Conservation (phyloP, 2,329 filamentous ascomycete genomes). For the Claviceps cyperi region DNA sequence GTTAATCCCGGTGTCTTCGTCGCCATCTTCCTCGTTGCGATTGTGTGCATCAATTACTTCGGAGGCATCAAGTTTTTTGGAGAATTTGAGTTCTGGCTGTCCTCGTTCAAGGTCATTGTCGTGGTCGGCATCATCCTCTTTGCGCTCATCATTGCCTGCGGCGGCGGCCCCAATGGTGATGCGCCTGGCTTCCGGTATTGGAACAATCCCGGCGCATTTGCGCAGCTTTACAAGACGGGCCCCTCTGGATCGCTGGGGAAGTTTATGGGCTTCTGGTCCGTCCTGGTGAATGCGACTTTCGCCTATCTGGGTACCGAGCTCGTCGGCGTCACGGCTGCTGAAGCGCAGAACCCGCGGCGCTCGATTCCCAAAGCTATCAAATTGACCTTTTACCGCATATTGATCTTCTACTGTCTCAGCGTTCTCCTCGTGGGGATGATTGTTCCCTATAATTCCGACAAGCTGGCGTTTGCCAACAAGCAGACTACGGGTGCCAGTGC, state of each 20-base stretch:
- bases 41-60: constrained; percentile 50
- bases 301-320: constrained; percentile 67
- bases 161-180: constrained; percentile 49
- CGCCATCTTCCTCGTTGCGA: constrained; percentile 49
- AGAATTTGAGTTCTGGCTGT: constrained; percentile 48
- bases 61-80: constrained; percentile 51
- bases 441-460: constrained; percentile 52
- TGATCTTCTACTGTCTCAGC: constrained; percentile 64
- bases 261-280: constrained; percentile 53
- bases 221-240: constrained; percentile 12
- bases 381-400: constrained; percentile 68
- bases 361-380: constrained; percentile 67
- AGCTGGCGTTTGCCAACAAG: constrained; percentile 44
- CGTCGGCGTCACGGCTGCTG: constrained; percentile 64
- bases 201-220: constrained; percentile 39
- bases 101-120: constrained; percentile 53
- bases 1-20: constrained; percentile 74
- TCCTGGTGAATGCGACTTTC: constrained; percentile 63
- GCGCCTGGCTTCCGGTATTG: constrained; percentile 53
- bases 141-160: constrained; percentile 46
- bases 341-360: constrained; percentile 65
- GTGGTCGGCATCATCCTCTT: constrained; percentile 53
- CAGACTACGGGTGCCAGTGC: constrained; percentile 27
- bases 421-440: constrained; percentile 65
- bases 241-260: constrained; percentile 23